Evolutionary conservation across 352 stramenopile genomes (phyloP), one percentile per base, ranked within the genome.

Genomic region (Globisporangium alternatum): DNA sequence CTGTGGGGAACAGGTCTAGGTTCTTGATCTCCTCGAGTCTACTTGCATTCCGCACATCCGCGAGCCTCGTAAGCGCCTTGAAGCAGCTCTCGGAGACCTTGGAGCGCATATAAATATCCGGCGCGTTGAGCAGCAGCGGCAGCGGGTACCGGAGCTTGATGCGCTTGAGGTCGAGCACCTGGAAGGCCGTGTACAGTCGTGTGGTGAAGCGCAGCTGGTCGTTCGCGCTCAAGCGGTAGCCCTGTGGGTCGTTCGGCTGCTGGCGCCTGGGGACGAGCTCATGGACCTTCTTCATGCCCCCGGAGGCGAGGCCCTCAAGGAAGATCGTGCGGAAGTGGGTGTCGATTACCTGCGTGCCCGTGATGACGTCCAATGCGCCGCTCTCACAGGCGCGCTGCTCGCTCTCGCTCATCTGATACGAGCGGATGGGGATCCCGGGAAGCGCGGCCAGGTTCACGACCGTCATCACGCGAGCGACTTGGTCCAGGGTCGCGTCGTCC

Each of bases 61-160:
- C 66, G 3, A 98, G 79, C 33, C 67, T 62, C 21, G 82, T 72
- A 4, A 98, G 70, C 21, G 90, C 89, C 31, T 80, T 65, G 72
- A 90, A 96, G 64, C 87, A 97, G 35, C 81, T 73, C 66, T 83
- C 76, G 33, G 82, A 85, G 3, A 97, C 90, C 64, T 96, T 96
- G 28, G 86, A 68, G 54, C 86, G 74, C 82, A 97, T 89, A 74
- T 98, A 98, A 8, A 98, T 93, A 53, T 97, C 90, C 0, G 90
- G 88, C 33, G 68, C 77, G 64, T 79, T 71, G 45, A 86, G 68
- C 8, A 98, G 72, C 41, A 78, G 54, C 2, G 76, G 71, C 25
- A 98, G 77, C n/a, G 88, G 77, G 39, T 90, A 85, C 5, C 89
- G 81, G 48, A 97, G 73, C 44, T 96, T 93, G 51, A 98, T 90